Evolutionary conservation across 2,329 filamentous ascomycete species (phyloP), one percentile per base, ranked within the genome.

Genomic region (Endoconidiophora polonica): DNA sequence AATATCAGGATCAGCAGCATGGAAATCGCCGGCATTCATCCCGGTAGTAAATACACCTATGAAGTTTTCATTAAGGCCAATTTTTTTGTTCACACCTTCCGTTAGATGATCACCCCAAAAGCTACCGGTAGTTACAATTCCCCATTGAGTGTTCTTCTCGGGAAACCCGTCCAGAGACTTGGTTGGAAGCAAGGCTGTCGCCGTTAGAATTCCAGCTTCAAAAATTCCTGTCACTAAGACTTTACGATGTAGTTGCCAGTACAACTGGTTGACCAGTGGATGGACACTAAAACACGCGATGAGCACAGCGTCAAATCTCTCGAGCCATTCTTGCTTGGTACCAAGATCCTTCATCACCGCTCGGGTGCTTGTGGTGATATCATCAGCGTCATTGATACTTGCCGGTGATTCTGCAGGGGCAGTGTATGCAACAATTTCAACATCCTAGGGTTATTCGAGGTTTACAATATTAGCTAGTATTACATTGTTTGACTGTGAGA

Each of bases 231-330:
- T 80, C 4, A 86, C 80, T 33, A 77, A 63, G 66, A 74, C 52
- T 7, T 55, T 56, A 20, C 54, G 42, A 23, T 24, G 36, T 26
- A 38, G 18, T 33, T 33, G 29, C 29, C 29, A 33, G 29, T 33
- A 33, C 10, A 10, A 33, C 18, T 39, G 22, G 37, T 46, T 39
- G 22, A 48, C 50, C 0, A 95, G 72, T 0, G 83, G 79, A 59
- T 95, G 87, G 1, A 83, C 77, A 53, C 84, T 91, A 67, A 86
- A 96, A 66, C 90, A 95, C 18, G 87, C 87, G 2, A 95, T 74
- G 0, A 95, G 72, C 54, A 93, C 80, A n/a, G 73, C 86, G 59
- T 91, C 79, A 62, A 85, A 77, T 14, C 18, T 18, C 29, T 24
- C 23, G 1, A 53, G 38, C 29, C 38, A 49, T 14, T 23, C 29